phyloP scores from a whole-genome alignment of 164 flowering plant species.

The Stephania cephalantha region DNA sequence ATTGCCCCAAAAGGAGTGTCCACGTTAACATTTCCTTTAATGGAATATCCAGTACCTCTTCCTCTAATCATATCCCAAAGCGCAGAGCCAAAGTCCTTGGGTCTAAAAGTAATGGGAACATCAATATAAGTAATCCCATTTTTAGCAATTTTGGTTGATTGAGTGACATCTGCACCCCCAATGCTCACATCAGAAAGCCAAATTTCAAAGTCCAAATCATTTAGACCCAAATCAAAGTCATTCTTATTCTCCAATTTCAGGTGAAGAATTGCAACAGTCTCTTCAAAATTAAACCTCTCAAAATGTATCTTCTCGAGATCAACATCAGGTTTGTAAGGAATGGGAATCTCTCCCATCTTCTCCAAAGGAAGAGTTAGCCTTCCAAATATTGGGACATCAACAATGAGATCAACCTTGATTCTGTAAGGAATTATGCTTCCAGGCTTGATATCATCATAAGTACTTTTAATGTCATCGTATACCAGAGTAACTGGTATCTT shows the following conservation, averaged over 20 bases:
- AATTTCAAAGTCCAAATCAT: conserved; percentile 57
- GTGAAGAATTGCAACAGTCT: conserved; percentile 65
- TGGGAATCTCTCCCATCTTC: conserved; percentile 83
- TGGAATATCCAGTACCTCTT: conserved; percentile 63
- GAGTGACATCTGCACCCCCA: conserved; percentile 51
- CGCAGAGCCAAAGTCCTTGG: conserved; percentile 84
- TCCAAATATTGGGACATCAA: conserved; percentile 82
- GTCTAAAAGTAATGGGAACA: conserved; percentile 76
- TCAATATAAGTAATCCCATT: conserved; percentile 51
- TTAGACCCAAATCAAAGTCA: conserved; percentile 71
- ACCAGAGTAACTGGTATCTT: conserved; percentile 61
- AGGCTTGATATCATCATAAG: conserved; percentile 68
- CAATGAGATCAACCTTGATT: conserved; percentile 67
- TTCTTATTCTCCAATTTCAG: conserved; percentile 72
- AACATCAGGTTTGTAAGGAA: conserved; percentile 79
- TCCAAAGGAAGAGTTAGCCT: conserved; percentile 74
- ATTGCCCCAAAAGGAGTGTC: conserved; percentile 84
- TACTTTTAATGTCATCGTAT: conserved; percentile 72
- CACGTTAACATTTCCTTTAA: conserved; percentile 62
- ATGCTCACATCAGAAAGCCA: conserved; percentile 68
- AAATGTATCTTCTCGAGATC: conserved; percentile 68
- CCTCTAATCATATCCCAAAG: conserved; percentile 89
- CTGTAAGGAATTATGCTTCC: conserved; percentile 83
- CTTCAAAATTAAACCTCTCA: conserved; percentile 65
- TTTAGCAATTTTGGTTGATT: conserved; percentile 48